Percentiles rank a stretch among this genome's conserved stretches.
Conservation (phyloP, 2,329 filamentous ascomycete genomes). For the Alternaria conjuncta region DNA sequence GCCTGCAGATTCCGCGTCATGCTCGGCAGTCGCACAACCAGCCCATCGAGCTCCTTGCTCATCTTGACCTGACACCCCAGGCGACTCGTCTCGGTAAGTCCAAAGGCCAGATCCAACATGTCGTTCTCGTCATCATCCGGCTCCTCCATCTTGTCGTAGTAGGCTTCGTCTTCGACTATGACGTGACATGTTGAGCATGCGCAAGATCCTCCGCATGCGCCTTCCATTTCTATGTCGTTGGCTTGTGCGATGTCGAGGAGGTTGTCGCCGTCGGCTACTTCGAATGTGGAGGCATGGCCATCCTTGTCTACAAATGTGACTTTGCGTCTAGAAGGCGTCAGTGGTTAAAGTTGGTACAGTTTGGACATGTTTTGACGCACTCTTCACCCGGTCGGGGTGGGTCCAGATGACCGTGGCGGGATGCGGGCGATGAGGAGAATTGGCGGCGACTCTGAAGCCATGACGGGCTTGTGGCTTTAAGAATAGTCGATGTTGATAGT, state of each 20-base stretch:
- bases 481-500: neutral
- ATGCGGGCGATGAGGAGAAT: slow-evolving; percentile 70
- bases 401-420: slow-evolving; percentile 78
- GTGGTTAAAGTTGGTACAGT: neutral
- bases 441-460: slow-evolving; percentile 42
- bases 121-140: slow-evolving; percentile 56
- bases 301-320: slow-evolving; percentile 96
- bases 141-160: slow-evolving; percentile 74
- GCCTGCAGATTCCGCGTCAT: slow-evolving; percentile 98
- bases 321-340: slow-evolving; percentile 66
- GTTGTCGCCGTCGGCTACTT: slow-evolving; percentile 87
- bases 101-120: slow-evolving; percentile 81
- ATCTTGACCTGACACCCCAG: slow-evolving; percentile 92
- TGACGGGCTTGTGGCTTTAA: slow-evolving; percentile 5
- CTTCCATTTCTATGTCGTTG: slow-evolving; percentile 97
- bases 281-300: slow-evolving; percentile 73
- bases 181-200: slow-evolving; percentile 94
- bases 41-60: slow-evolving; percentile 85
- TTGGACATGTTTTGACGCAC: slow-evolving; percentile 58
- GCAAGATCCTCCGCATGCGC: slow-evolving; percentile 92
- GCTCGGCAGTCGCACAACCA: slow-evolving; percentile 82
- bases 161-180: slow-evolving; percentile 75
- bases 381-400: slow-evolving; percentile 91
- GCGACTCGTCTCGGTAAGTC: slow-evolving; percentile 82
- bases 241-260: slow-evolving; percentile 93